These are phyloP conservation scores for Bocquillonia castaneifolia DNA, from an alignment of 441 rosid species.

Conservation along the genomic window DNA sequence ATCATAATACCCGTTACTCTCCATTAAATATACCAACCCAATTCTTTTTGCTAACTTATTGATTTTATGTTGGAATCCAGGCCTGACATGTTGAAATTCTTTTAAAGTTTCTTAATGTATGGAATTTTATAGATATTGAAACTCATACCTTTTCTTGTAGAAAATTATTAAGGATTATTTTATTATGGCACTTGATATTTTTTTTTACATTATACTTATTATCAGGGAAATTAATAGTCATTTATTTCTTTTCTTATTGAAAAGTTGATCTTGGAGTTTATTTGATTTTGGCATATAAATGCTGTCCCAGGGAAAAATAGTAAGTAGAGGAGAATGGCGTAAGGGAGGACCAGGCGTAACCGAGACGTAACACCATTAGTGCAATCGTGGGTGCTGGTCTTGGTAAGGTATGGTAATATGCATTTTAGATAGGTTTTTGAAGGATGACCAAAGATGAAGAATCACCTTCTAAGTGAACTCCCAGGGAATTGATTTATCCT, in stretches of 20 bases:
- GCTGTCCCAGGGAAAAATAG: constrained; percentile 66
- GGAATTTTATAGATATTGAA: too few relatives aligned
- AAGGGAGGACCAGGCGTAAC: constrained; percentile 99
- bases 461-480: too few relatives aligned
- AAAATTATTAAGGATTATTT: background rate
- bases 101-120: background rate
- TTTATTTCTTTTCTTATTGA: background rate
- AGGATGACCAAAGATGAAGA: too few relatives aligned
- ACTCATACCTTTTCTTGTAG: too few relatives aligned
- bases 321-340: constrained; percentile 93
- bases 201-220: background rate
- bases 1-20: constrained; percentile 2
- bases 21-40: background rate
- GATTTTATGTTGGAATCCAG: background rate
- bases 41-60: background rate
- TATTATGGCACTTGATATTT: background rate
- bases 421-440: too few relatives aligned
- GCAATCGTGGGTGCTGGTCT: constrained; percentile 99
- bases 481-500: constrained; percentile 41
- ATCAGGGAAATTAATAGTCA: background rate
- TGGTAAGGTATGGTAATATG: constrained; percentile 79
- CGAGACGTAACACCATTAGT: constrained; percentile 99
- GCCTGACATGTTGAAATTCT: background rate
- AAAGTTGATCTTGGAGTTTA: background rate
- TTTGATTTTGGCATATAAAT: constrained; percentile 12